phyloP scores from a whole-genome alignment of 352 stramenopile genomes.

The Phytophthora citricola region DNA sequence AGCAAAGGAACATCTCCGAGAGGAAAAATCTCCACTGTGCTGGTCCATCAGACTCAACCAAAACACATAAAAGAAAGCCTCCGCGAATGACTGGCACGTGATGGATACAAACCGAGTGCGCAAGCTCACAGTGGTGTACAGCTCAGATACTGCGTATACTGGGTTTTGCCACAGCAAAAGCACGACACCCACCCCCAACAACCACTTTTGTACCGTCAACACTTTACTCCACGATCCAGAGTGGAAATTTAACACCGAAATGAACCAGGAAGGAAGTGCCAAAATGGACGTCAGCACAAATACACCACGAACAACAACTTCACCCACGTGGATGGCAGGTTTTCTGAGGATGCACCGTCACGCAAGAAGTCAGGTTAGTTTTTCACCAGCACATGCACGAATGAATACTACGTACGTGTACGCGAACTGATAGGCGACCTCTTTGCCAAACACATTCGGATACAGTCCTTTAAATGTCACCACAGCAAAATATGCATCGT shows the following conservation, averaged over 20 bases:
- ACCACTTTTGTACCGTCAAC: constrained; percentile 75
- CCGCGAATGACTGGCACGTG: constrained; percentile 70
- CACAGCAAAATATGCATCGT: constrained; percentile 65
- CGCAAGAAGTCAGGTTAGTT: constrained; percentile 4
- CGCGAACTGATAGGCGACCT: constrained; percentile 78
- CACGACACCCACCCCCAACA: constrained; percentile 71
- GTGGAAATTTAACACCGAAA: constrained; percentile 65
- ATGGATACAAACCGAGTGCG: constrained; percentile 74
- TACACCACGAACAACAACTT: constrained; percentile 67
- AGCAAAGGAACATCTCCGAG: constrained; percentile 27
- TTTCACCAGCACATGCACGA: no score
- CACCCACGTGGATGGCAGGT: constrained; percentile 67
- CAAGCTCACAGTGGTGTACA: constrained; percentile 59
- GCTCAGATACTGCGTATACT: constrained; percentile 68
- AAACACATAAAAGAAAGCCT: constrained; percentile 81
- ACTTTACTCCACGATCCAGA: constrained; percentile 55
- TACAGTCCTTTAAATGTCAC: constrained; percentile 78
- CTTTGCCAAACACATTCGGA: constrained; percentile 72
- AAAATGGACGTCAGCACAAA: constrained; percentile 70
- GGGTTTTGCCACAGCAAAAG: constrained; percentile 88
- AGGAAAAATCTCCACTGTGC: constrained; percentile 53
- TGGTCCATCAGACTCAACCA: constrained; percentile 88
- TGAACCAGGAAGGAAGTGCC: constrained; percentile 76
- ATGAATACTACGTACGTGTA: constrained; percentile 68
- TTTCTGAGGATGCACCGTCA: constrained; percentile 49